phyloP scores from a whole-genome alignment of 441 rosid species.

The Sinapis alba region DNA sequence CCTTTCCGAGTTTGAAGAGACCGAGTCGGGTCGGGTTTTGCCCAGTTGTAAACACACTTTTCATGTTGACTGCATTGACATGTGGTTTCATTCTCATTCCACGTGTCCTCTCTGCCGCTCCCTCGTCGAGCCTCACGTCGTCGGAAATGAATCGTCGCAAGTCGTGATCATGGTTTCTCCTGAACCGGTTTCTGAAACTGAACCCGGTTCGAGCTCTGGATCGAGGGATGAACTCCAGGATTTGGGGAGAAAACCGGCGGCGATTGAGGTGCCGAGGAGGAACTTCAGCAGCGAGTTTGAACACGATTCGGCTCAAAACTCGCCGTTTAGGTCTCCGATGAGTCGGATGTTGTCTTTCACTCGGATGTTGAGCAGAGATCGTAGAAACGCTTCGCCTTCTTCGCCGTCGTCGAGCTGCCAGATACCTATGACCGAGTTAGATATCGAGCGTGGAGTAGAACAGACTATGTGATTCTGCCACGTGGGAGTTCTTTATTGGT shows the following conservation, averaged over 20 bases:
- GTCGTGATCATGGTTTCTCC: slow-evolving; percentile 15
- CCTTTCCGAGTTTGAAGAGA: slow-evolving; percentile 72
- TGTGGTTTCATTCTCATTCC: slow-evolving; percentile 5
- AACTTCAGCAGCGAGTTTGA: slow-evolving; percentile 37
- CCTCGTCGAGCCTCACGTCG: slow-evolving; percentile 50
- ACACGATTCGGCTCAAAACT: slow-evolving; percentile 39
- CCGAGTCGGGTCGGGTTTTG: slow-evolving; percentile 69
- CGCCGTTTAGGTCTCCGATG: slow-evolving; percentile 68
- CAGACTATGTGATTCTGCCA: slow-evolving; percentile 25
- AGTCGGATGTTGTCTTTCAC: slow-evolving; percentile 73
- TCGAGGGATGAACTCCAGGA: slow-evolving; percentile 22
- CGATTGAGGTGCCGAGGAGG: slow-evolving; percentile 58
- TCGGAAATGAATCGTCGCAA: slow-evolving; percentile 21
- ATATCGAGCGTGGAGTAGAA: slow-evolving; percentile 53
- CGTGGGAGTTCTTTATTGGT: slow-evolving; percentile 19
- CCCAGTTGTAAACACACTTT: slow-evolving; percentile 83
- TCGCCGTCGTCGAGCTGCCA: slow-evolving; percentile 32
- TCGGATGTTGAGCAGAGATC: slow-evolving; percentile 70
- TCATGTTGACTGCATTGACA: slow-evolving; percentile 83
- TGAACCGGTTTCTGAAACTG: slow-evolving; percentile 27
- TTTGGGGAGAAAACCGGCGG: slow-evolving; percentile 46
- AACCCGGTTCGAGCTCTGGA: slow-evolving; percentile 38
- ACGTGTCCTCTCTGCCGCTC: slow-evolving; percentile 42
- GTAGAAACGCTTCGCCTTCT: slow-evolving; percentile 36
- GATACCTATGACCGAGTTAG: slow-evolving; percentile 25